Evolutionary conservation across 1,139 yeast genomes (phyloP).

Genomic region (Diutina mesorugosa): DNA sequence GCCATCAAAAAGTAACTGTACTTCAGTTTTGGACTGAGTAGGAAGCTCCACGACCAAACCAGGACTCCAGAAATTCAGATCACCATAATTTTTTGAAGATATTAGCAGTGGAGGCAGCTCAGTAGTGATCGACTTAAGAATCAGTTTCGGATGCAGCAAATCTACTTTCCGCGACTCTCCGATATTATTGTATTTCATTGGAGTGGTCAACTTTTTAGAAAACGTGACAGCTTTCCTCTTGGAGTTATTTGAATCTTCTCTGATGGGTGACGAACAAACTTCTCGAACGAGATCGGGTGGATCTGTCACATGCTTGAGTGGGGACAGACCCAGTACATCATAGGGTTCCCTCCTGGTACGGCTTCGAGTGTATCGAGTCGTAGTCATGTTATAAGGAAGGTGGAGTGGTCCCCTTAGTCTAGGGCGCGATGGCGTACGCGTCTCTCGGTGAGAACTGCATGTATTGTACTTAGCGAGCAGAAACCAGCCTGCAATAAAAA

Average conservation of each 20-base stretch:
- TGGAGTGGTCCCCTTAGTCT: not conserved
- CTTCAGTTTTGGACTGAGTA: not conserved
- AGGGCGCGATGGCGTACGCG: not conserved
- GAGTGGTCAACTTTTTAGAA: not conserved
- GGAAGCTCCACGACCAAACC: not conserved
- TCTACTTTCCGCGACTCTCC: not conserved
- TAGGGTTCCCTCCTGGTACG: not conserved
- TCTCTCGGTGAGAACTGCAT: not conserved
- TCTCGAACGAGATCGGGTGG: not conserved
- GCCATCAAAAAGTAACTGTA: not conserved
- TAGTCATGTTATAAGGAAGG: not conserved
- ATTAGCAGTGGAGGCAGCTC: not conserved
- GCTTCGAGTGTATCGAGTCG: slow-evolving; percentile 1
- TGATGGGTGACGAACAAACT: not conserved
- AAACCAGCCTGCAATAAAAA: not conserved
- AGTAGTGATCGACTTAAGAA: not conserved
- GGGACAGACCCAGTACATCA: not conserved
- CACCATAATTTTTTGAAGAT: not conserved
- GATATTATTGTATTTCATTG: not conserved
- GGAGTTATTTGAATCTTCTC: not conserved
- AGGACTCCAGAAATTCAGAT: not conserved
- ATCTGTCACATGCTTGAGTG: not conserved
- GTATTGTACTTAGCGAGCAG: not conserved
- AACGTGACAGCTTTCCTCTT: slow-evolving; percentile 7
- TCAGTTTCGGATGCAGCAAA: not conserved